Evolutionary conservation across 768 basidiomycete genomes (phyloP).

Genomic region (Leccinum disarticulatum): DNA sequence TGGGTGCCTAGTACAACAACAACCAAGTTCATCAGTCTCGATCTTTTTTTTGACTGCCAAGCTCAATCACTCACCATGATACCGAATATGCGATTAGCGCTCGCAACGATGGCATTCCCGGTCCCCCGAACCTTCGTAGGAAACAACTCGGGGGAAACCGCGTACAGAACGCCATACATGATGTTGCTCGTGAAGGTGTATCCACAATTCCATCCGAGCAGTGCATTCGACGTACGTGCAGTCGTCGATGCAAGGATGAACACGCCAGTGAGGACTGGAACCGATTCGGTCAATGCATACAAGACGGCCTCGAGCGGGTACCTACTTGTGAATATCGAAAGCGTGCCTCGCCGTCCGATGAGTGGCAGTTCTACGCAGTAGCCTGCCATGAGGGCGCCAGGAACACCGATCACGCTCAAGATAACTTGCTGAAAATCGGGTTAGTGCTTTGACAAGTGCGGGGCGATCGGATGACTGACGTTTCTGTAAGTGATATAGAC

Average conservation of each 20-base stretch:
- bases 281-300: neutral
- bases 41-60: neutral
- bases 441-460: slow-evolving; percentile 8
- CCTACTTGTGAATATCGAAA: slow-evolving; percentile 49
- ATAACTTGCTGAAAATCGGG: slow-evolving; percentile 46
- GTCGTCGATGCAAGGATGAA: slow-evolving; percentile 61
- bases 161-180: slow-evolving; percentile 53
- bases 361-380: slow-evolving; percentile 50
- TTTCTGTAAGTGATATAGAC: slow-evolving; percentile 75
- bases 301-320: neutral
- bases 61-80: slow-evolving; percentile 44
- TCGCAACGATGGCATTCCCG: slow-evolving; percentile 52
- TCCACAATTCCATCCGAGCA: slow-evolving; percentile 60
- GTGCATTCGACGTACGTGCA: slow-evolving; percentile 47
- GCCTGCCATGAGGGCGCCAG: slow-evolving; percentile 57
- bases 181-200: slow-evolving; percentile 57
- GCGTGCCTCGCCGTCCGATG: slow-evolving; percentile 54
- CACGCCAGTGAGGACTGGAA: slow-evolving; percentile 48
- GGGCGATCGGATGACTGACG: slow-evolving; percentile 31
- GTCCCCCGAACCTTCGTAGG: slow-evolving; percentile 56
- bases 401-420: slow-evolving; percentile 54
- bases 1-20: slow-evolving; percentile 37
- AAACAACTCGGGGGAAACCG: slow-evolving; percentile 50
- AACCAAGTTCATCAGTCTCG: slow-evolving; percentile 1
- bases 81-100: slow-evolving; percentile 57